Base-by-base conservation (phyloP, 169 alveolate species). In the Eimeria zaria region DNA sequence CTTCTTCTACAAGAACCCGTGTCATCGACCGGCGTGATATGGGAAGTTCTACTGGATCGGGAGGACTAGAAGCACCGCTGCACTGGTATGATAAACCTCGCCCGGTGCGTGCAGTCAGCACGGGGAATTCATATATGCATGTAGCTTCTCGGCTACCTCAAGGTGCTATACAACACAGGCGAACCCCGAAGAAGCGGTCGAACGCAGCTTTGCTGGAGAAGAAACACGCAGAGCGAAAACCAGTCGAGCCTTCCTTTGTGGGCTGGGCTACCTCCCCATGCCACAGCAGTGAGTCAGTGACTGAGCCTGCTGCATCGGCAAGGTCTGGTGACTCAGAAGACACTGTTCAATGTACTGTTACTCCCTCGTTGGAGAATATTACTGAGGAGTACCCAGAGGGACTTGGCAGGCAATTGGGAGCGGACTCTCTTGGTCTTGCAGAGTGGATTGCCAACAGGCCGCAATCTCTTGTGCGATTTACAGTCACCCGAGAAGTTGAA, bases 111-210 rank as follows among this genome's bases (percentile, higher is more conserved):
- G 41, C 94, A 44, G 67, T 46, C 7, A 87, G 94, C 94, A 87
- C 84, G 33, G 94, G 94, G 64, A 39, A 41, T 14, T 14, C 83
- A 76, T 62, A 87, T n/a, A 36, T n/a, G 83, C 94, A 87, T 30
- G 94, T 87, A 33, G 94, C 94, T 51, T 87, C 94, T 16, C 81
- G 94, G 62, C 94, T 87, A 30, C 94, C 94, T 16, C 94, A 60
- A 27, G 94, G 94, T 9, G 94, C 94, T 11, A 27, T 87, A 18
- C 78, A 87, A 44, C 83, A 87, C 83, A 87, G 53, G 83, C 33
- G 94, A 53, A 62, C 80, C 30, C 67, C 27, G 67, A 64, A 48
- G 46, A 60, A 58, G 67, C 80, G 58, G 8, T 12, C 80, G 8
- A 48, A 30, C 24, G 91, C 74, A 20, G 55, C 46, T 58, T 33